Percentiles rank a stretch among this genome's conserved stretches.
Evolutionary conservation across 805 yeast genomes (phyloP).

Genomic region (Teunomyces lycoperdinae): DNA sequence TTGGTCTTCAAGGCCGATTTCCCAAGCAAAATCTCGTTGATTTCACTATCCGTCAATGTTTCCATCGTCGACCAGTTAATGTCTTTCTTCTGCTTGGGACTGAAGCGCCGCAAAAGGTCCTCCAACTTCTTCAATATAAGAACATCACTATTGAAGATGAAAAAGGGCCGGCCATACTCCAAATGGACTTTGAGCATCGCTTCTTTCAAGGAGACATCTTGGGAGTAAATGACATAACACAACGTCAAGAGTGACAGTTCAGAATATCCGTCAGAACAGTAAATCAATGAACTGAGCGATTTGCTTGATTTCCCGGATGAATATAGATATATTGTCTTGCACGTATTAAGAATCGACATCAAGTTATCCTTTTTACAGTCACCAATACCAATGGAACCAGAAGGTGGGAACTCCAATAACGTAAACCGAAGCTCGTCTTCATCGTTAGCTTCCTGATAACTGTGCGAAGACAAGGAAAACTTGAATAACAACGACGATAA

Average conservation of each 20-base stretch:
- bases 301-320: constrained; percentile 32
- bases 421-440: constrained; percentile 18
- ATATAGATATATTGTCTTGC: constrained; percentile 58
- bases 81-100: constrained; percentile 42
- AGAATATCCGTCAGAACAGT: constrained; percentile 90
- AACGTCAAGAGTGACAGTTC: constrained; percentile 78
- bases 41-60: constrained; percentile 24
- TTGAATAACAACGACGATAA: constrained; percentile 34
- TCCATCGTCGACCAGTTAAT: constrained; percentile 33
- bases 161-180: constrained; percentile 73
- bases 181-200: constrained; percentile 65
- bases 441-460: constrained; percentile 15
- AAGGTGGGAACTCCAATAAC: constrained; percentile 69
- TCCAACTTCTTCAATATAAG: constrained; percentile 63
- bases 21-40: constrained; percentile 33
- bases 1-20: constrained; percentile 7
- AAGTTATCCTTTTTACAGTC: constrained; percentile 63
- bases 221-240: constrained; percentile 68
- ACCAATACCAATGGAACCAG: constrained; percentile 80
- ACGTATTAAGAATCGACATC: constrained; percentile 60
- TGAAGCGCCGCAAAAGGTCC: constrained; percentile 52
- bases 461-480: constrained; percentile 23
- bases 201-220: constrained; percentile 57
- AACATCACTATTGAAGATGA: constrained; percentile 76
- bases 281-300: constrained; percentile 51